phyloP scores from a whole-genome alignment of 331 rosid genomes.

The Quercus phellos region DNA sequence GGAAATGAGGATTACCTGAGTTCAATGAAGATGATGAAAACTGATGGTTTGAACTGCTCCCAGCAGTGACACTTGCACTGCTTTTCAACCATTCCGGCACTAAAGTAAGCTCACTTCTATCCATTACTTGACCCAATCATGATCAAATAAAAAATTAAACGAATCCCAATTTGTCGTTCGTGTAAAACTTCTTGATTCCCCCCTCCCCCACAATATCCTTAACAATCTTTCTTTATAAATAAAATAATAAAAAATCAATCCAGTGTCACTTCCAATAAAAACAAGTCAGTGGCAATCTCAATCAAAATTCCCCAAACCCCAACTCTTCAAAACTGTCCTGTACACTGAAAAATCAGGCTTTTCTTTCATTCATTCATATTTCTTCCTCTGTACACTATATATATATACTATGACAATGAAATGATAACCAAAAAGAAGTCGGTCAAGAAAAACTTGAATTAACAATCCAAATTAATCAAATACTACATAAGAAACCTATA shows the following conservation, averaged over 20 bases:
- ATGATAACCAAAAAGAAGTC: not conserved
- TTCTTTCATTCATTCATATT: not conserved
- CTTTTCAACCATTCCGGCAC: conserved; percentile 35
- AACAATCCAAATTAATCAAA: not conserved
- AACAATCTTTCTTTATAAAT: not conserved
- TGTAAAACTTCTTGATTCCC: not conserved
- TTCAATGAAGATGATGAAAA: not conserved
- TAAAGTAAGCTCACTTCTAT: conserved; percentile 16
- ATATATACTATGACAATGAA: not conserved
- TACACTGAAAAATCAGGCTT: not conserved
- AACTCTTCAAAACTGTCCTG: not conserved
- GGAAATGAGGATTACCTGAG: not conserved
- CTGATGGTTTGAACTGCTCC: not conserved
- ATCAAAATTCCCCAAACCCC: not conserved
- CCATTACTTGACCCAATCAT: conserved; percentile 24
- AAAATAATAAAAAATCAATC: not conserved
- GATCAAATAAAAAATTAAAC: not conserved
- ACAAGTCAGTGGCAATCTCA: not conserved
- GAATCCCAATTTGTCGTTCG: not conserved
- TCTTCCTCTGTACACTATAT: not conserved
- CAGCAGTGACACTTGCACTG: conserved; percentile 14
- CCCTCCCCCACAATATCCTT: not conserved
- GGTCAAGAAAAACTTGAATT: not conserved
- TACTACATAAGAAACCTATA: not conserved
- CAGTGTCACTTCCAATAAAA: not conserved